Conservation (phyloP, 1,284 basidiomycete species). For the Microbotryomycetes sp. region DNA sequence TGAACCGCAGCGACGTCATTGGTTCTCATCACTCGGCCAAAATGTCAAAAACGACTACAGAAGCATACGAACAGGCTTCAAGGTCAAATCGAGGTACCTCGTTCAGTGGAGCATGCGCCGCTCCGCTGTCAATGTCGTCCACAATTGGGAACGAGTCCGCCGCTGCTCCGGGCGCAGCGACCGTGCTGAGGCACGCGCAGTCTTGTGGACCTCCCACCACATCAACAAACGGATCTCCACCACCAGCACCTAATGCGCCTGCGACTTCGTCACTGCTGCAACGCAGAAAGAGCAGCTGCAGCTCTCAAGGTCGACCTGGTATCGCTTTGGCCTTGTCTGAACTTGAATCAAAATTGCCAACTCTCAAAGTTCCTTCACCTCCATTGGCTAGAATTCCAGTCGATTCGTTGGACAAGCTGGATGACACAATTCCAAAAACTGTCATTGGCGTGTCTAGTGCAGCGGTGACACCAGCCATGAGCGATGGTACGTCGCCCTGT, state of each 20-base stretch:
- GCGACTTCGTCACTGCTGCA: background rate
- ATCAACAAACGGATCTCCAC: background rate
- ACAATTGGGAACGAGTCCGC: too few relatives aligned
- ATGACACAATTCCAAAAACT: slow-evolving; percentile 1
- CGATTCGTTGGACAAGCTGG: background rate
- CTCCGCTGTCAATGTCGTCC: too few relatives aligned
- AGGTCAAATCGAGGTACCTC: background rate
- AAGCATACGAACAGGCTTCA: background rate
- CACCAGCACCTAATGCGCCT: background rate
- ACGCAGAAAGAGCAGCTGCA: background rate
- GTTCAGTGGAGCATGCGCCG: background rate
- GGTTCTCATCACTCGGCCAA: background rate
- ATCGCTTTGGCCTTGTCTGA: background rate
- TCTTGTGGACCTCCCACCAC: background rate
- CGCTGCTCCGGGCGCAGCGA: too few relatives aligned
- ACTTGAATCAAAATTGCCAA: background rate
- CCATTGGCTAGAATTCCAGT: background rate
- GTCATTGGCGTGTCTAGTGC: background rate
- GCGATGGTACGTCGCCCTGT: background rate
- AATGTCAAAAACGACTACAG: background rate
- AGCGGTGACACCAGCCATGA: background rate
- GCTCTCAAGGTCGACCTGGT: background rate
- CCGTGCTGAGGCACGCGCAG: background rate
- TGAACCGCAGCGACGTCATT: background rate
- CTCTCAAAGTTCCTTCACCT: background rate